Percentiles rank a stretch among this genome's conserved stretches.
Evolutionary conservation across 23 red algal genomes (phyloP).

Genomic region (Cyanidium caldarium): DNA sequence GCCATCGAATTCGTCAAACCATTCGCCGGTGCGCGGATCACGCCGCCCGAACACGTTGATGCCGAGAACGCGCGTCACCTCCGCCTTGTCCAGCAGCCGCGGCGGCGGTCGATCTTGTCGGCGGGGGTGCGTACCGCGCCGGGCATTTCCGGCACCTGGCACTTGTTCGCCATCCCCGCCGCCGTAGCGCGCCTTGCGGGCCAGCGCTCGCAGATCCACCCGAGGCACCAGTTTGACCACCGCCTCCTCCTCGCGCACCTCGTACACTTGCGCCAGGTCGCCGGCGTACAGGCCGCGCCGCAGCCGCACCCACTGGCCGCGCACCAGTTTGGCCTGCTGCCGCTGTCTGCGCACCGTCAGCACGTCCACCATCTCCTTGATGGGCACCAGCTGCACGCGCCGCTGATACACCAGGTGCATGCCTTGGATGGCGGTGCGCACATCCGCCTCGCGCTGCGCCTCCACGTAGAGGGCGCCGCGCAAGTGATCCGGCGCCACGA

Average conservation of each 20-base stretch:
- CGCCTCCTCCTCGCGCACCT: slow-evolving; percentile 50
- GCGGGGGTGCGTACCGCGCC: neutral
- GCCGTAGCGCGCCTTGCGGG: slow-evolving; percentile 21
- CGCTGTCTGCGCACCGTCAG: slow-evolving; percentile 16
- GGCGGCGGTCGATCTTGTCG: slow-evolving; percentile 40
- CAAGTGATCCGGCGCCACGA: slow-evolving; percentile 80
- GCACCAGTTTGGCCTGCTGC: slow-evolving; percentile 27
- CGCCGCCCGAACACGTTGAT: slow-evolving; percentile 34
- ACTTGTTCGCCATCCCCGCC: slow-evolving; percentile 31
- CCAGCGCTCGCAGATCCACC: slow-evolving; percentile 31
- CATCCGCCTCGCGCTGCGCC: slow-evolving; percentile 38
- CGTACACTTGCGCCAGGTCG: slow-evolving; percentile 87
- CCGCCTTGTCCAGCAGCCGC: slow-evolving; percentile 62
- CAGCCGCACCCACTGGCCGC: slow-evolving; percentile 76
- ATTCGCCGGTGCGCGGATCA: slow-evolving; percentile 52
- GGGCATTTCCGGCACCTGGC: neutral
- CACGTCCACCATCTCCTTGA: slow-evolving; percentile 90
- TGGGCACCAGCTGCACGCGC: slow-evolving; percentile 34
- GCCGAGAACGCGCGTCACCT: slow-evolving; percentile 27
- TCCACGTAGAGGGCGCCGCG: slow-evolving; percentile 85
- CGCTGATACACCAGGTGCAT: slow-evolving; percentile 41
- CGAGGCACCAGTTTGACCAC: slow-evolving; percentile 72
- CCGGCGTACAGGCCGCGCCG: slow-evolving; percentile 59
- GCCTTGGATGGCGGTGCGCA: slow-evolving; percentile 53
- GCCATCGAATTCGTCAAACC: slow-evolving; percentile 67